These are phyloP conservation scores for Iris macrosiphon DNA, from an alignment of 106 monocot genomes.

Conservation along the genomic window DNA sequence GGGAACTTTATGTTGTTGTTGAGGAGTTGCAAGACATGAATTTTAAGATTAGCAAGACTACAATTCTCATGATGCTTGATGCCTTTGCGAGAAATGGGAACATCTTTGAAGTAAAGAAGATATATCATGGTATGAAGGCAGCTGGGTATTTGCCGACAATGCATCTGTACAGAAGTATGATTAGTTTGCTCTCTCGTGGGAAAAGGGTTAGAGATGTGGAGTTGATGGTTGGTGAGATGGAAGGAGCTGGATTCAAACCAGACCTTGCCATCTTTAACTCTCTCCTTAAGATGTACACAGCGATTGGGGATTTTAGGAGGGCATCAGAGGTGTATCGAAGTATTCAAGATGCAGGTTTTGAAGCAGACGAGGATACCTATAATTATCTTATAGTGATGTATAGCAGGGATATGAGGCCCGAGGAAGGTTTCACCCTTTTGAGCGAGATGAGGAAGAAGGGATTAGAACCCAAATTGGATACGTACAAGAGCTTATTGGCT, in stretches of 20 bases:
- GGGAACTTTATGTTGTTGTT: slow-evolving; percentile 84
- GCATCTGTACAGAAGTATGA: slow-evolving; percentile 85
- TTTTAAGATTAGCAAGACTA: slow-evolving; percentile 94
- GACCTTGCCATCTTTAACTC: slow-evolving; percentile 72
- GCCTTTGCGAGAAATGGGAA: slow-evolving; percentile 79
- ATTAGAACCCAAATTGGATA: slow-evolving; percentile 68
- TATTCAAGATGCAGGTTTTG: slow-evolving; percentile 44
- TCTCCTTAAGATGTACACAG: slow-evolving; percentile 79
- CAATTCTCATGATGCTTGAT: slow-evolving; percentile 85
- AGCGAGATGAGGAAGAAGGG: slow-evolving; percentile 69
- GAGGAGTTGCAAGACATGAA: slow-evolving; percentile 95
- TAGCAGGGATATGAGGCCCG: slow-evolving; percentile 75
- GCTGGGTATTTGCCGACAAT: slow-evolving; percentile 87
- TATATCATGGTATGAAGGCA: slow-evolving; percentile 96
- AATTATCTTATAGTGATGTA: slow-evolving; percentile 80
- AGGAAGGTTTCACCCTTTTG: slow-evolving; percentile 78
- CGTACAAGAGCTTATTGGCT: slow-evolving; percentile 91
- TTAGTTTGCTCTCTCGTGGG: slow-evolving; percentile 62
- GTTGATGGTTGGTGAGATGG: slow-evolving; percentile 78
- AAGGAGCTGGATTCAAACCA: slow-evolving; percentile 71
- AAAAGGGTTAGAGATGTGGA: slow-evolving; percentile 88
- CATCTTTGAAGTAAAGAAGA: slow-evolving; percentile 96
- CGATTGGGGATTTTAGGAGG: slow-evolving; percentile 66
- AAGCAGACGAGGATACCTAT: slow-evolving; percentile 74
- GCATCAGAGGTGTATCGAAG: slow-evolving; percentile 48